Conservation (phyloP, 2,329 filamentous ascomycete genomes). For the Cryoendolithus antarcticus region DNA sequence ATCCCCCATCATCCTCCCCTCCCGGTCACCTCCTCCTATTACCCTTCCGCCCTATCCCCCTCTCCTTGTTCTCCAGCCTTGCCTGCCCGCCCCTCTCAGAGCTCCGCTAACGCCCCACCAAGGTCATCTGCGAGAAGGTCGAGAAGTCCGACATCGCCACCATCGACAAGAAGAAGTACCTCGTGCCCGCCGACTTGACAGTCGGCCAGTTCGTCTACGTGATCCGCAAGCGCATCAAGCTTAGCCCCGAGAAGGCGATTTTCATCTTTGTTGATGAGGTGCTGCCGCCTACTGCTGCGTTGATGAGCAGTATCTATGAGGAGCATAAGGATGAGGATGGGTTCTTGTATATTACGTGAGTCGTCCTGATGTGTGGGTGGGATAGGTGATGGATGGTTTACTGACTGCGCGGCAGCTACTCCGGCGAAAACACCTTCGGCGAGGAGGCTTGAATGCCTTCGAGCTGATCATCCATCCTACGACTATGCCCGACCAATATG, state of each 20-base stretch:
- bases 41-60: no score
- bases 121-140: conserved; percentile 99
- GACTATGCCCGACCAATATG: no score
- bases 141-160: conserved; percentile 99
- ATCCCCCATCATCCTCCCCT: no score
- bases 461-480: no score
- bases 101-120: conserved; percentile 2
- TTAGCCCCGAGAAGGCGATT: conserved; percentile 98
- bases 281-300: conserved; percentile 84
- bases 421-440: conserved; percentile 98
- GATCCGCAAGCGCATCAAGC: conserved; percentile 99
- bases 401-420: conserved; percentile 48
- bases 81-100: no score
- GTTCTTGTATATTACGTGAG: conserved; percentile 94
- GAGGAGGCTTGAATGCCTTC: conserved; percentile 5
- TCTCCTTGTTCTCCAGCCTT: no score
- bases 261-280: conserved; percentile 99
- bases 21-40: no score
- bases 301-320: conserved; percentile 99
- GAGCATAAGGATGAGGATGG: conserved; percentile 86
- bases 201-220: conserved; percentile 99
- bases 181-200: conserved; percentile 92
- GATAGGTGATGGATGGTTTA: conserved; percentile 10
- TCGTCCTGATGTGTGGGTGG: conserved; percentile 10
- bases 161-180: conserved; percentile 99